Evolutionary conservation across 805 yeast species (phyloP), one percentile per base, ranked within the genome.

Genomic region (Cyberlindnera mississippiensis): DNA sequence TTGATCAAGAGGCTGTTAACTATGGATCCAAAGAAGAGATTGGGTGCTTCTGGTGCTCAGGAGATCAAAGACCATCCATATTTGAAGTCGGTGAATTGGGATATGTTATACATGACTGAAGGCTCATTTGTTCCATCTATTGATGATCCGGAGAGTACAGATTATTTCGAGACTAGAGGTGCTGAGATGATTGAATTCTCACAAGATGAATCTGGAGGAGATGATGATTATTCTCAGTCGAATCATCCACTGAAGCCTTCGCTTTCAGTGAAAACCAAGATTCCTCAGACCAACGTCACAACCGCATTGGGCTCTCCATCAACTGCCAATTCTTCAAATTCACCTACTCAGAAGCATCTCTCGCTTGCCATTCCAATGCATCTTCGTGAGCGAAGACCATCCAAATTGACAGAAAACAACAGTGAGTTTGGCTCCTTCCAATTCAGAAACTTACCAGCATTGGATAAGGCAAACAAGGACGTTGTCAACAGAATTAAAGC

Each of bases 391-490:
- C 72, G 91, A 43, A 69, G 93, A 37, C 78, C 87, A 3, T 77
- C 86, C 48, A 74, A 86, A 50, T 61, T 87, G 46, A 83, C 82
- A 38, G 91, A 83, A 14, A 43, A 31, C 18, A 67, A 71, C 7
- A 68, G 76, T 7, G 91, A 91, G 55, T 93, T 93, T 73, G 99
- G 99, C 0, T 82, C 93, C 4, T 93, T 93, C 62, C 82, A 86
- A 45, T 93, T 86, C 64, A 73, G 96, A 50, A 93, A 93, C 59
- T 66, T 93, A 48, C 82, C 91, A 4, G 93, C 93, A 6, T 72
- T 95, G 42, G 98, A 93, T 53, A 85, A 85, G 54, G 97, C 96
- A 8, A 93, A 93, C 58, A 88, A 87, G 57, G 97, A 90, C 63
- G 90, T 85, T 12, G 88, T 93, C 49, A 85, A 86, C 55, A 69